phyloP scores from a whole-genome alignment of 805 yeast species.

The Candida ficus region DNA sequence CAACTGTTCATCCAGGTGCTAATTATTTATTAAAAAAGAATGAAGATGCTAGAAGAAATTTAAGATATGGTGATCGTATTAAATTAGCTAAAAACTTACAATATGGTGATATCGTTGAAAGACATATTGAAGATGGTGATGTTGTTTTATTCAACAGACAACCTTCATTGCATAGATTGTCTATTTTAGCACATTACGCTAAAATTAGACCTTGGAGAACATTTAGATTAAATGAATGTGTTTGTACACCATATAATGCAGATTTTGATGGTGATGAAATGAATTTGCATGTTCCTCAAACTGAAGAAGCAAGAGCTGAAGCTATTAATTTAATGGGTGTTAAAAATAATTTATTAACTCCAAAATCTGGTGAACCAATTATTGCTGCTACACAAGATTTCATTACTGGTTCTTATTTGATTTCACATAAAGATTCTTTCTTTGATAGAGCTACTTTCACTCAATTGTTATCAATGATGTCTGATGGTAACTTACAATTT shows the following conservation, averaged over 20 bases:
- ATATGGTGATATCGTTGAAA: conserved; percentile 90
- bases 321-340: conserved; percentile 99
- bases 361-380: conserved; percentile 97
- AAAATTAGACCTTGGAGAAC: conserved; percentile 98
- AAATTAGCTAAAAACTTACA: conserved; percentile 71
- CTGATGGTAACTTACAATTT: conserved; percentile 82
- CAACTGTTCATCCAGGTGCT: conserved; percentile 92
- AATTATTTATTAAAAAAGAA: conserved; percentile 80
- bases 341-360: conserved; percentile 88
- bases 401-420: conserved; percentile 91
- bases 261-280: conserved; percentile 99
- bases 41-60: conserved; percentile 81
- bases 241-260: conserved; percentile 98
- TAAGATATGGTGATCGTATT: conserved; percentile 81
- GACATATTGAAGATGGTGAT: conserved; percentile 97
- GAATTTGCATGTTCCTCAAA: conserved; percentile 98
- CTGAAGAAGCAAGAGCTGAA: conserved; percentile 98
- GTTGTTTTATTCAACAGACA: conserved; percentile 94
- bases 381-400: conserved; percentile 99
- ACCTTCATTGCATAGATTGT: conserved; percentile 92
- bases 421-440: conserved; percentile 90
- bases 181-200: conserved; percentile 93
- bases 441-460: conserved; percentile 82
- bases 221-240: conserved; percentile 95
- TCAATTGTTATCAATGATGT: conserved; percentile 90